These are phyloP conservation scores for Draba incana DNA, from an alignment of 345 rosid species.

Conservation along the genomic window DNA sequence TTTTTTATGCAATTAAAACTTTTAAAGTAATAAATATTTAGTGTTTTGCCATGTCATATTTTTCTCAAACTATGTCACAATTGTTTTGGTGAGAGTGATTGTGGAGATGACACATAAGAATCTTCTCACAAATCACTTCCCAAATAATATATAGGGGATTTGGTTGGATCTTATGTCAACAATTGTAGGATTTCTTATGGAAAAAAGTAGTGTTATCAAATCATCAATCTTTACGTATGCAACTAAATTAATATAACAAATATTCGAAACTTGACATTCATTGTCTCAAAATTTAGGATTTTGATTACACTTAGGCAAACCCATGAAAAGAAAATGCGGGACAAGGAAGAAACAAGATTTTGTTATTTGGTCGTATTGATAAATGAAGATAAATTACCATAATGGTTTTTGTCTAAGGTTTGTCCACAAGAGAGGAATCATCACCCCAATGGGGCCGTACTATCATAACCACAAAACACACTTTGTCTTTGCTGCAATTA, in stretches of 20 bases:
- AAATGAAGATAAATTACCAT: constrained; percentile 18
- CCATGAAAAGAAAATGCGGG: constrained; percentile 1
- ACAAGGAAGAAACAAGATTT: constrained; percentile 35
- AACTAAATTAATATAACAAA: constrained; percentile 11
- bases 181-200: not conserved
- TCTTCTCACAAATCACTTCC: no score
- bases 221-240: constrained; percentile 18
- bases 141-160: no score
- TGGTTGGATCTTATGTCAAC: constrained; percentile 4
- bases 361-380: constrained; percentile 21
- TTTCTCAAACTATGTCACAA: no score
- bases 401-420: constrained; percentile 36
- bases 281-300: constrained; percentile 21
- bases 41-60: no score
- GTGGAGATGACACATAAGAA: no score
- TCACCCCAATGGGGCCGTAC: constrained; percentile 25
- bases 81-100: no score
- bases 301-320: constrained; percentile 9
- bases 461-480: constrained; percentile 30
- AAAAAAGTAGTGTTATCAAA: constrained; percentile 20
- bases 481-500: constrained; percentile 33
- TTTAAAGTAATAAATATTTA: no score
- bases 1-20: no score
- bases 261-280: constrained; percentile 13
- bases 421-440: constrained; percentile 39